Conservation (phyloP, 176 grass and related monocot species). For the Oryza meyeriana region DNA sequence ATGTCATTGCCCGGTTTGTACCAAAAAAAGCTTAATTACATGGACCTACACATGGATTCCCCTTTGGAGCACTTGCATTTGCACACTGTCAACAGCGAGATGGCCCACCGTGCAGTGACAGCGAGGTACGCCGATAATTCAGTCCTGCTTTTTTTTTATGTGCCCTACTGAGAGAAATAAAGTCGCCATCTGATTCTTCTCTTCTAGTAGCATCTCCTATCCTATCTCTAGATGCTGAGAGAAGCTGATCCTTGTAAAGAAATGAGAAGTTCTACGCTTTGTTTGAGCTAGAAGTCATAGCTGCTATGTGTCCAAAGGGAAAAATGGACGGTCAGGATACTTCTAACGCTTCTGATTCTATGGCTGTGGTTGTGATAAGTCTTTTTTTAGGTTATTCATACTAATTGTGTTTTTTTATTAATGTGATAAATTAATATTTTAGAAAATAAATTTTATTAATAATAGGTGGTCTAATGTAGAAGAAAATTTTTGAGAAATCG, state of each 20-base stretch:
- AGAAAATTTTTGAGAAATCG: too few species aligned
- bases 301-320: neutral
- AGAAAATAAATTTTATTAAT: too few species aligned
- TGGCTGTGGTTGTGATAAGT: too few species aligned
- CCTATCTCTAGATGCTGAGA: neutral
- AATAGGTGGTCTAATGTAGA: too few species aligned
- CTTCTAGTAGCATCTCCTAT: slow-evolving; percentile 21
- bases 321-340: neutral
- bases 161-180: neutral
- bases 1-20: slow-evolving; percentile 10
- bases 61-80: slow-evolving; percentile 13
- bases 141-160: neutral
- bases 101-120: slow-evolving; percentile 11
- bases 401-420: too few species aligned
- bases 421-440: too few species aligned
- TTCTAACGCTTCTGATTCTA: neutral
- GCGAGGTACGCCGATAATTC: neutral
- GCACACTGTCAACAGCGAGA: neutral
- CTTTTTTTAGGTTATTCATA: too few species aligned
- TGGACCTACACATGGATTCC: slow-evolving; percentile 22
- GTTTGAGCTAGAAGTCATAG: neutral
- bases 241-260: neutral
- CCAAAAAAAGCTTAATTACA: neutral
- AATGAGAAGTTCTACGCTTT: neutral
- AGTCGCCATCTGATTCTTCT: slow-evolving; percentile 10